A percentile compares a stretch with the other conserved stretches of the same genome.
phyloP scores from a whole-genome alignment of 768 basidiomycete species.

The Gautieria morchelliformis region DNA sequence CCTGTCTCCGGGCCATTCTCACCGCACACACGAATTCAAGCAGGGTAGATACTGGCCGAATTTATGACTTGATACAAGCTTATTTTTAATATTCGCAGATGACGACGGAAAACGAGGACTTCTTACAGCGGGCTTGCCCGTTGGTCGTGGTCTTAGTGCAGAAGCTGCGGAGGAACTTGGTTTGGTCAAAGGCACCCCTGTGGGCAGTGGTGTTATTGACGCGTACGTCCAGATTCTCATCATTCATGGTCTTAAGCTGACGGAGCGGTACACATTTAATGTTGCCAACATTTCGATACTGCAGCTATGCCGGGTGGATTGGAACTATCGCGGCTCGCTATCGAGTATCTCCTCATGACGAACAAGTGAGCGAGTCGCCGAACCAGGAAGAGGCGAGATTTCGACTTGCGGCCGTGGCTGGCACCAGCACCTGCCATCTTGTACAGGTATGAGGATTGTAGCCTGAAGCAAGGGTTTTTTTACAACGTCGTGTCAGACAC shows the following conservation, averaged over 20 bases:
- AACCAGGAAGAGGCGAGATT: constrained; percentile 67
- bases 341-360: constrained; percentile 25
- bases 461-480: background rate
- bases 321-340: constrained; percentile 86
- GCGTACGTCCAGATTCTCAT: constrained; percentile 43
- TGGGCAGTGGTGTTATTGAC: constrained; percentile 93
- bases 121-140: constrained; percentile 71
- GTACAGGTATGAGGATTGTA: constrained; percentile 54
- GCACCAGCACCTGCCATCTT: constrained; percentile 93
- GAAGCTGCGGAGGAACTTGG: constrained; percentile 80
- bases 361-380: constrained; percentile 43
- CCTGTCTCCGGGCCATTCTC: constrained; percentile 1
- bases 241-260: background rate
- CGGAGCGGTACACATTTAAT: background rate
- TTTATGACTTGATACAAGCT: background rate
- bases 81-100: constrained; percentile 1
- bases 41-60: background rate
- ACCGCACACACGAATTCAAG: background rate
- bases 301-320: constrained; percentile 90
- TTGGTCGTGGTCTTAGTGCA: constrained; percentile 74
- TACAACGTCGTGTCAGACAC: constrained; percentile 40
- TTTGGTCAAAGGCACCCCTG: constrained; percentile 74
- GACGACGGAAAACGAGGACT: constrained; percentile 43
- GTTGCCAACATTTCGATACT: background rate
- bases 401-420: constrained; percentile 86